Base-by-base conservation (phyloP, 805 yeast species). In the Candida argentea region DNA sequence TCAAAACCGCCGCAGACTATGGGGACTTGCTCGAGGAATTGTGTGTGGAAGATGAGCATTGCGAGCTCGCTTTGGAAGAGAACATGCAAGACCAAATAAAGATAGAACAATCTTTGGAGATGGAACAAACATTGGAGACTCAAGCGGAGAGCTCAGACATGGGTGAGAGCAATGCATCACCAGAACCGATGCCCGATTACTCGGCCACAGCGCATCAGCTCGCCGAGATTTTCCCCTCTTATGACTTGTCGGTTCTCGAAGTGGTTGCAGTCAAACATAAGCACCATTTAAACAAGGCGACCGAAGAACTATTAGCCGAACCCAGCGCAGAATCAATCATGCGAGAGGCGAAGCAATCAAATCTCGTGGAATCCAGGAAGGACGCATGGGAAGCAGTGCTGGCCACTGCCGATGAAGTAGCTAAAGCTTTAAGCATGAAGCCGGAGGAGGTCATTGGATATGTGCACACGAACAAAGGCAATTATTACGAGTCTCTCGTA, bases 171-270 rank as follows among this genome's bases (percentile, higher is more conserved):
- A n/a, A n/a, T n/a, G n/a, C n/a, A n/a, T n/a, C n/a, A n/a, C n/a
- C n/a, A n/a, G n/a, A n/a, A n/a, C n/a, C n/a, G n/a, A n/a, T n/a
- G n/a, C n/a, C n/a, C n/a, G n/a, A n/a, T n/a, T n/a, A n/a, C n/a
- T n/a, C n/a, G n/a, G n/a, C n/a, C n/a, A n/a, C n/a, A n/a, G n/a
- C n/a, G n/a, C n/a, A n/a, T n/a, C n/a, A n/a, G n/a, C n/a, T n/a
- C n/a, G n/a, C n/a, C n/a, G n/a, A n/a, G n/a, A 58, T 73, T 48
- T 71, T 73, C 33, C 77, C 78, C 0, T 43, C 58, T 10, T 34
- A 55, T 3, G 53, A 57, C 2, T 22, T 43, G 4, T 45, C 38
- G 2, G 35, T 37, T 5, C 44, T 73, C 5, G 36, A 48, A 3
- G 34, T 41, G 2, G 47, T 48, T 3, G 48, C 60, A 11, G 37